Base-by-base conservation (phyloP, 2,329 filamentous ascomycete species). In the Diaporthe citri region DNA sequence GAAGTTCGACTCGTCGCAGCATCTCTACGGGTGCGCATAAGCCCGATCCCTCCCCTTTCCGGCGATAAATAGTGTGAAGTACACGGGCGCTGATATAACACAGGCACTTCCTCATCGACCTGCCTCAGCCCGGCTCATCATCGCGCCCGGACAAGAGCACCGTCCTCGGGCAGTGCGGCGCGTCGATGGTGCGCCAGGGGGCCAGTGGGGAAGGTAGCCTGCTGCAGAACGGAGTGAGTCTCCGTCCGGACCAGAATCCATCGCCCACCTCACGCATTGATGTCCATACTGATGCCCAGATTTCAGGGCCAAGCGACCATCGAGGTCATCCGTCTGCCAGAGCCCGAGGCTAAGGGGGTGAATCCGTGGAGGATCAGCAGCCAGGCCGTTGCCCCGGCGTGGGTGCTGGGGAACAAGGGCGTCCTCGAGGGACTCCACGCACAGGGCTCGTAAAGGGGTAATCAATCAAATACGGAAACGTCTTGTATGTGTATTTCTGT, bases 361-460 rank as follows among this genome's bases (percentile, higher is more conserved):
- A 83, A 84, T 69, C 80, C 81, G 0, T 83, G 81, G 81, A 77
- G 81, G 5, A 79, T 83, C 62, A 79, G 76, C 39, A 79, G 74
- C 46, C 80, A 80, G 31, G 76, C 69, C 17, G 72, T 79, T 56
- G 73, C 74, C 15, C 39, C 76, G 25, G 71, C 73, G 13, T 83
- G 81, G 82, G 76, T 78, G 41, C 79, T 77, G 36, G 80, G 80
- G 4, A 81, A 79, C 67, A 36, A n/a, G n/a, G 73, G 46, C 7
- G 75, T 78, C 6, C 72, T 77, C 60, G 72, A 70, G 12, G 74
- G 57, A 17, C 3, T 71, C 8, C 31, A 51, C 15, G 57, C 46
- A 8, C 48, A 48, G n/a, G 22, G 6, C 34, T 31, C 70, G 13
- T 72, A 36, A 48, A 28, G 5, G n/a, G 28, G 31, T n/a, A 3